Base-by-base conservation (phyloP, 2,329 filamentous ascomycete genomes). In the Colletotrichum neosansevieriae region DNA sequence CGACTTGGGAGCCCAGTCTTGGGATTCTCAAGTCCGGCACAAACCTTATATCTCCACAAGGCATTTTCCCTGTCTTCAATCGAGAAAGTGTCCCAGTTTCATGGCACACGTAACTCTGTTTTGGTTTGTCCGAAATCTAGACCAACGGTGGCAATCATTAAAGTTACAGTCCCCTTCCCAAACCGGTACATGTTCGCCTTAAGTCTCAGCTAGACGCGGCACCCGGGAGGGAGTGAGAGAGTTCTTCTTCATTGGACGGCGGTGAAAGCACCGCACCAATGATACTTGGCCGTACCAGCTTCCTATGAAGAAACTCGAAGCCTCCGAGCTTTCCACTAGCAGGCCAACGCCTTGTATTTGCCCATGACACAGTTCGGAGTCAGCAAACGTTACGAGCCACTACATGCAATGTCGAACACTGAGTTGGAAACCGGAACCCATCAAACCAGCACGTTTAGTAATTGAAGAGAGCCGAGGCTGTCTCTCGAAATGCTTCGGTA, bases 151-250 rank as follows among this genome's bases (percentile, higher is more conserved):
- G 17, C 24, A 32, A n/a, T 3, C 0, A 36, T 0, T 6, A 53
- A 4, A 19, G n/a, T 53, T 17, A 36, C 15, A 12, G 49, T 53
- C 13, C 49, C 49, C 29, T 36, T 34, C 49, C 29, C 4, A 53
- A 32, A 53, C 29, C 10, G 29, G 29, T 29, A 53, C 29, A 19
- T 34, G 49, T 53, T 53, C 49, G 49, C 49, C 49, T 53, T 53
- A 38, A 4, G 13, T 3, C 36, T 32, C 49, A 29, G 24, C 49
- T 17, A 36, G 49, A 36, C 15, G 29, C 29, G 49, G 3, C 49
- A 34, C 15, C 49, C 24, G n/a, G 49, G 17, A 29, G 19, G 49
- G 34, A n/a, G 29, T 5, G 34, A 36, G 49, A n/a, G 24, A 10
- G 49, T 53, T 53, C 15, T 17, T n/a, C 29, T 36, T 29, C 3